Base-by-base conservation (phyloP, 768 basidiomycete species). In the Lentinula aciculospora region DNA sequence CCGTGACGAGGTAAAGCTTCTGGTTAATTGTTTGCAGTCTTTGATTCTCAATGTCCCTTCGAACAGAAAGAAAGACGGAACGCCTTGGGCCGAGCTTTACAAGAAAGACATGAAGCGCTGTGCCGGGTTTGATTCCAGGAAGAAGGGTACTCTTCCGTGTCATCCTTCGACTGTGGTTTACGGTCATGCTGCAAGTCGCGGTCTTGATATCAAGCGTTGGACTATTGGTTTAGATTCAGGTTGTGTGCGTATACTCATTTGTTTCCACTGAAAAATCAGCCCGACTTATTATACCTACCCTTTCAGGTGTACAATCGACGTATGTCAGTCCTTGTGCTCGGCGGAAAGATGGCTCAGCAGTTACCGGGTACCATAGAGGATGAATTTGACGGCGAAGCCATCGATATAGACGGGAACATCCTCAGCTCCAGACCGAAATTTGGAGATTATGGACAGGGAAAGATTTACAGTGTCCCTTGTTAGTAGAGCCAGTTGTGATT, bases 201-300 rank as follows among this genome's bases (percentile, higher is more conserved):
- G 89, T 12, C 76, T 97, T 12, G 92, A 94, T 67, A 69, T 93
- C 62, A 86, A 88, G 60, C 77, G 88, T 21, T 96, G 89, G 88
- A 83, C 86, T 2, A 73, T 94, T 59, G 95, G 95, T 1, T 71
- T 96, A 32, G 95, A 98, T 68, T 80, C 88, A 0, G 94, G 91
- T 10, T 96, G 94, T 66, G 89, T 93, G 67, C 68, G 85, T 75
- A 42, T 47, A 51, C 37, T 19, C 9, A 1, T 29, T 1, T n/a
- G n/a, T 40, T 21, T 12, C 36, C 25, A 34, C 37, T 44, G 19
- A 27, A 34, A 25, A 36, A 46, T 17, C 27, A 7, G n/a, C 23
- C 28, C 46, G 23, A 19, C 46, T 53, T 58, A 13, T 59, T 64
- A n/a, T n/a, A n/a, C 36, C 56, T 56, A 27, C 17, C 34, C 54